Base-by-base conservation (phyloP, 2,329 filamentous ascomycete species). In the Diaporthe eres region DNA sequence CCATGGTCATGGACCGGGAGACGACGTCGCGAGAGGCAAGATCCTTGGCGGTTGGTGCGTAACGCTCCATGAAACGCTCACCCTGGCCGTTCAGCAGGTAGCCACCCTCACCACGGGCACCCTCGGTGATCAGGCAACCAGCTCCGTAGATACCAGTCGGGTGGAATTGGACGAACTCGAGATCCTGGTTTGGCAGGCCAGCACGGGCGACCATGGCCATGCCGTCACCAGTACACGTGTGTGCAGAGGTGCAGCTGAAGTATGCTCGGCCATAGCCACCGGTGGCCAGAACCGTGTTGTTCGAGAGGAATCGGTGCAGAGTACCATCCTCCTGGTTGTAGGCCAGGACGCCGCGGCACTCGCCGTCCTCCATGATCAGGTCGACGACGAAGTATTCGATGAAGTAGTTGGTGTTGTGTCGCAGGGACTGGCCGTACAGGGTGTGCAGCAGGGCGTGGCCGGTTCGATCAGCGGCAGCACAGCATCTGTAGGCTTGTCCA, bases 281-380 rank as follows among this genome's bases (percentile, higher is more conserved):
- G 76, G 97, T 99, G 77, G 97, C 97, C 81, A 99, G 88, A 78
- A 99, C 96, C 51, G 97, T 99, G 91, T 98, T 94, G 89, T 98
- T 95, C 74, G 96, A 94, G 80, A 96, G 92, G 93, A 99, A 98
- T 83, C 97, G 93, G 90, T 99, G 97, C 77, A 98, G 92, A 44
- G 96, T 98, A 79, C 97, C 97, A 83, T 99, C 97, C 88, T 99
- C 96, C 88, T 98, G 96, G 91, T 98, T 98, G 88, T 98, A 98
- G 76, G 96, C 96, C 80, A 98, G 90, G 80, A 98, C 94, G 91
- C 97, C 97, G 80, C 96, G 96, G 90, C 96, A 98, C 86, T 96
- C 94, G 77, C 96, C 96, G 82, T 97, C 94, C 88, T 98, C 94
- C 97, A 98, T 98, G 82, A 99, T 94, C 86, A 98, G 88, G 84